Conservation (phyloP, 352 stramenopile genomes). For the Phytophthora brassicae region DNA sequence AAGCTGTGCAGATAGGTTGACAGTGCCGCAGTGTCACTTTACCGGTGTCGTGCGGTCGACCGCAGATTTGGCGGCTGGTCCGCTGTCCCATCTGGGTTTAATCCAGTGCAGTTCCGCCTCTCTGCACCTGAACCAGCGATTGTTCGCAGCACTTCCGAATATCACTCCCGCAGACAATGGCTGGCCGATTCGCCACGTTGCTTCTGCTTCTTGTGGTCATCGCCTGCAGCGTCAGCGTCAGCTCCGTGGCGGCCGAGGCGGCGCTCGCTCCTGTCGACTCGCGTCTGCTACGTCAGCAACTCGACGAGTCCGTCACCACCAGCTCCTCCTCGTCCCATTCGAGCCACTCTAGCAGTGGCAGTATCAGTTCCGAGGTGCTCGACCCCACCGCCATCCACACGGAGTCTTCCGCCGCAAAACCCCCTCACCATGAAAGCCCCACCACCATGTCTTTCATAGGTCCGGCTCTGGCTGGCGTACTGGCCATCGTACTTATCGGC, state of each 20-base stretch:
- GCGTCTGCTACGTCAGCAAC: constrained; percentile 15
- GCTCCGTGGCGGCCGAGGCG: constrained; percentile 14
- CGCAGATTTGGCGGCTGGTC: constrained; percentile 20
- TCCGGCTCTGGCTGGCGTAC: constrained; percentile 41
- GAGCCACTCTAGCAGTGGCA: constrained; percentile 1
- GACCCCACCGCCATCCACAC: constrained; percentile 7
- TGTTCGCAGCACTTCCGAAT: constrained; percentile 21
- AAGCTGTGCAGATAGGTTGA: no score
- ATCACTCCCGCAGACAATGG: constrained; percentile 10
- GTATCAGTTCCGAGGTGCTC: not conserved
- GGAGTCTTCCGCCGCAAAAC: constrained; percentile 9
- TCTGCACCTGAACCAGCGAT: constrained; percentile 8
- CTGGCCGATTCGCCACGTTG: constrained; percentile 1
- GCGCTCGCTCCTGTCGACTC: not conserved
- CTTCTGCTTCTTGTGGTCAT: constrained; percentile 27
- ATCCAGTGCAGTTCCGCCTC: constrained; percentile 17
- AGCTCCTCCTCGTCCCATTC: constrained; percentile 9
- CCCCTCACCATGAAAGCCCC: constrained; percentile 14
- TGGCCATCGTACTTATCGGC: constrained; percentile 62
- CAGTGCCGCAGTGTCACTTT: no score
- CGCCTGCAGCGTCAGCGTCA: constrained; percentile 8
- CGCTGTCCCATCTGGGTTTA: constrained; percentile 19
- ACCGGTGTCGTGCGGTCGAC: no score
- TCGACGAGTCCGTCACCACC: constrained; percentile 6
- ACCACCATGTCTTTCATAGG: constrained; percentile 42